Percentiles rank a stretch among this genome's conserved stretches.
These are phyloP conservation scores for Bolboschoenus planiculmis DNA, from an alignment of 176 grass and related monocot species.

Conservation along the genomic window DNA sequence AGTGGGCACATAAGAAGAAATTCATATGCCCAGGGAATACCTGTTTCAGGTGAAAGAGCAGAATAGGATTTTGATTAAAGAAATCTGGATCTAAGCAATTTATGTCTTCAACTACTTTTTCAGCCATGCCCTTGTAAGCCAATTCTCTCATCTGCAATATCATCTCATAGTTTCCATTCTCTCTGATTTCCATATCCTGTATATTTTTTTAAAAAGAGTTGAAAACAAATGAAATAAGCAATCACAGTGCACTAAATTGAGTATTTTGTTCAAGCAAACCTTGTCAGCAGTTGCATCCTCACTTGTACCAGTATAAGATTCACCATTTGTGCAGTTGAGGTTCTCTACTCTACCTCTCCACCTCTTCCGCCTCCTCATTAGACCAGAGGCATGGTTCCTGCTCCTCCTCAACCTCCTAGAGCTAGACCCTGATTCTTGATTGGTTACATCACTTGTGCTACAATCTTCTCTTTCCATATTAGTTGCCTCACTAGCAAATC, in stretches of 20 bases:
- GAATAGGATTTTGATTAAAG: conserved; percentile 65
- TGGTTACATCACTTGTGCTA: conserved; percentile 62
- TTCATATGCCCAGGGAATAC: conserved; percentile 24
- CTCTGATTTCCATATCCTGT: conserved; percentile 22
- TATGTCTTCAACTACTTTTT: conserved; percentile 95
- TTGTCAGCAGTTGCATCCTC: conserved; percentile 30
- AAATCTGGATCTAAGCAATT: conserved; percentile 79
- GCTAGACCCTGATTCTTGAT: conserved; percentile 56
- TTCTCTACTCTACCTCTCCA: conserved; percentile 81
- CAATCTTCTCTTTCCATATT: conserved; percentile 57
- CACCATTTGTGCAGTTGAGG: conserved; percentile 31
- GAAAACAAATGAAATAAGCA: conserved; percentile 6
- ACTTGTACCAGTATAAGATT: conserved; percentile 26
- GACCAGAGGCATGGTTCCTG: conserved; percentile 56
- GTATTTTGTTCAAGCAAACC: conserved; percentile 34
- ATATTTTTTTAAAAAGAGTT: not conserved
- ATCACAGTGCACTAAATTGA: not conserved
- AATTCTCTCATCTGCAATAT: conserved; percentile 82
- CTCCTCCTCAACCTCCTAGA: conserved; percentile 58
- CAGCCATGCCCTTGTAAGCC: conserved; percentile 67
- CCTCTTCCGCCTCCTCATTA: conserved; percentile 62
- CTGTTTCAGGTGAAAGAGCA: conserved; percentile 98
- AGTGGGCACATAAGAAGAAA: not conserved
- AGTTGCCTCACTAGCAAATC: conserved; percentile 43
- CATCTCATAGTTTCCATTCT: conserved; percentile 68